phyloP scores from a whole-genome alignment of 495 filamentous ascomycete species.

The Aspergillus asperescens region DNA sequence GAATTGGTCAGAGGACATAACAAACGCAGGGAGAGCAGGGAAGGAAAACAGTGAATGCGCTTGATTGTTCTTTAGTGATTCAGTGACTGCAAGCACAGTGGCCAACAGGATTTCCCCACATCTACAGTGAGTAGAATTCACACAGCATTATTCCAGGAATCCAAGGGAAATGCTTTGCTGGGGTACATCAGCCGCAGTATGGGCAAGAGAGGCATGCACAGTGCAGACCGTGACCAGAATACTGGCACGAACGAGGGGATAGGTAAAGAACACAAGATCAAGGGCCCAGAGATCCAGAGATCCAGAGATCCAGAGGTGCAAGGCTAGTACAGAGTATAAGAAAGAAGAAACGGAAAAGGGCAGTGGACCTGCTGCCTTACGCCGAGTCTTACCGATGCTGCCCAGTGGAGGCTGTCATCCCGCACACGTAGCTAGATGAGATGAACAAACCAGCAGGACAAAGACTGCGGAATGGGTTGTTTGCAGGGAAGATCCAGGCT shows the following conservation, averaged over 20 bases:
- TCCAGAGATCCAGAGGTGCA: not conserved
- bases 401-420: constrained; percentile 2
- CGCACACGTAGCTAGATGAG: not conserved
- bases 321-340: not conserved
- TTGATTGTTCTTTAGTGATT: not conserved
- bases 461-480: too few relatives aligned
- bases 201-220: too few relatives aligned
- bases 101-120: not conserved
- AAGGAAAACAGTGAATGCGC: constrained; percentile 3
- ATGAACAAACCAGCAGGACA: too few relatives aligned
- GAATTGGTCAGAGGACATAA: constrained; percentile 9
- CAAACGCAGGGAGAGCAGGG: constrained; percentile 15
- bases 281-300: too few relatives aligned
- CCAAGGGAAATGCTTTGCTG: too few relatives aligned
- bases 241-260: too few relatives aligned
- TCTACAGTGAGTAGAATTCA: not conserved
- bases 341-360: not conserved
- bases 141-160: not conserved
- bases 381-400: constrained; percentile 13
- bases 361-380: constrained; percentile 4
- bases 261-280: too few relatives aligned
- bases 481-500: too few relatives aligned
- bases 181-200: too few relatives aligned
- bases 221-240: too few relatives aligned
- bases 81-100: constrained; percentile 9